A percentile compares a stretch with the other conserved stretches of the same genome.
Conservation (phyloP, 495 filamentous ascomycete genomes). For the Penicillium paxilli region DNA sequence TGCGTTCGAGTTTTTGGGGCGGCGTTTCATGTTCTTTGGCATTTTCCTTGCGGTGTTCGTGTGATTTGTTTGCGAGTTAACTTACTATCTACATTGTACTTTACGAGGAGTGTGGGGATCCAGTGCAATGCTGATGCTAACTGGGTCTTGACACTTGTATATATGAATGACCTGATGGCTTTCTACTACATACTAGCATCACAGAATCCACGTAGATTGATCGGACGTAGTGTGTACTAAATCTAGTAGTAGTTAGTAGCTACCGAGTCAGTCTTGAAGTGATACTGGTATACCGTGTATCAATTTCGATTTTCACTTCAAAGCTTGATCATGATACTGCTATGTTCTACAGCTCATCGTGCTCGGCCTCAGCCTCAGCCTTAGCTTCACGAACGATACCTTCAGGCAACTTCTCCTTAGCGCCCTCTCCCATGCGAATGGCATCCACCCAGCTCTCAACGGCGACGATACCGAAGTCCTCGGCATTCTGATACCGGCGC, state of each 20-base stretch:
- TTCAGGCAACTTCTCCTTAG: conserved; percentile 79
- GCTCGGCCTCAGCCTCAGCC: conserved; percentile 30
- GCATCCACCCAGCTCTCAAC: conserved; percentile 87
- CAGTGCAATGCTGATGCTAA: conserved; percentile 3
- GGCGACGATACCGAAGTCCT: conserved; percentile 54
- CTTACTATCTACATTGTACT: too few species aligned
- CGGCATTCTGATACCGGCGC: conserved; percentile 62
- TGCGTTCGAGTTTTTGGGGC: conserved; percentile 6
- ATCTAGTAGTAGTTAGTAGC: too few species aligned
- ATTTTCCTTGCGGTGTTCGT: conserved; percentile 26
- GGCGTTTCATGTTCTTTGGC: conserved; percentile 25
- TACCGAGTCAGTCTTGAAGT: too few species aligned
- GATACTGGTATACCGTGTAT: too few species aligned
- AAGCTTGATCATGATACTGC: too few species aligned
- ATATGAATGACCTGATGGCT: conserved; percentile 17
- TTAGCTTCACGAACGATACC: conserved; percentile 55
- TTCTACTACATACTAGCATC: not conserved
- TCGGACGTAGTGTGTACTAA: too few species aligned
- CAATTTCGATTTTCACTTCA: too few species aligned
- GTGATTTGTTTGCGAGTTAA: conserved; percentile 5
- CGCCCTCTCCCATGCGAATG: conserved; percentile 80
- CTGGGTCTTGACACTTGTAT: conserved; percentile 14
- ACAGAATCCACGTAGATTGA: not conserved
- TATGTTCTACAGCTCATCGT: conserved; percentile 37
- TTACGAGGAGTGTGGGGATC: conserved; percentile 9